Percentiles rank a stretch among this genome's conserved stretches.
phyloP scores from a whole-genome alignment of 2,329 filamentous ascomycete genomes.

The Cercospora citrullina region DNA sequence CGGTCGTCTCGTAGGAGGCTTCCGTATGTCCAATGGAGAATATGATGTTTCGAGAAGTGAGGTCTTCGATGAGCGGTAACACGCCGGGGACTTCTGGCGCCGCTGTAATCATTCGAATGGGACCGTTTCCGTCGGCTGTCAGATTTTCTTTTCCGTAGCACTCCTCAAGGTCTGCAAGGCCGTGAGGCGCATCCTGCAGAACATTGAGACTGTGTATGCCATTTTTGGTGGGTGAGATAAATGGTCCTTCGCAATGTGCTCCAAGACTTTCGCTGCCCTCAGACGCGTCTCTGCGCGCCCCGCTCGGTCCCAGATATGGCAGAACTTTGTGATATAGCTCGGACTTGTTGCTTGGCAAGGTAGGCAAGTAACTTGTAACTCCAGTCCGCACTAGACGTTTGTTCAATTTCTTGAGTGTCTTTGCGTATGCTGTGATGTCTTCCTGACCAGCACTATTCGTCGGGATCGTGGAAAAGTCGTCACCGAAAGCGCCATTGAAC shows the following conservation, averaged over 20 bases:
- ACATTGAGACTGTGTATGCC: slow-evolving; percentile 79
- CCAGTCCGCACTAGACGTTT: slow-evolving; percentile 71
- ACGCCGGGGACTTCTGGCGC: slow-evolving; percentile 74
- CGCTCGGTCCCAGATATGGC: slow-evolving; percentile 74
- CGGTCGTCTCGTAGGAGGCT: slow-evolving; percentile 51
- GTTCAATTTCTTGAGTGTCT: slow-evolving; percentile 72
- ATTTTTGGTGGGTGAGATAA: slow-evolving; percentile 79
- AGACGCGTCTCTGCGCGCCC: slow-evolving; percentile 56
- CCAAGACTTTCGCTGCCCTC: slow-evolving; percentile 84
- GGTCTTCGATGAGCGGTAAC: slow-evolving; percentile 63
- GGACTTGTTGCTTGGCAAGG: slow-evolving; percentile 76
- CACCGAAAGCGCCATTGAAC: slow-evolving; percentile 88
- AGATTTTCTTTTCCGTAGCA: slow-evolving; percentile 76
- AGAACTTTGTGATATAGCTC: slow-evolving; percentile 81
- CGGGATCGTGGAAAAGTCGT: slow-evolving; percentile 84
- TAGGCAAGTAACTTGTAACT: slow-evolving; percentile 85
- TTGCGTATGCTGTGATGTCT: slow-evolving; percentile 64
- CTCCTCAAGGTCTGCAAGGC: slow-evolving; percentile 64
- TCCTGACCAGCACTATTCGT: slow-evolving; percentile 13
- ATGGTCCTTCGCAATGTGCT: slow-evolving; percentile 88
- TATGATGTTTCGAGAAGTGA: slow-evolving; percentile 66
- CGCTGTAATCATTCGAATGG: slow-evolving; percentile 78
- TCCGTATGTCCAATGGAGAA: slow-evolving; percentile 63
- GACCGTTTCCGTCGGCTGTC: slow-evolving; percentile 38
- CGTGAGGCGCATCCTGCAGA: slow-evolving; percentile 61